These are phyloP conservation scores for Fusarium sp. DNA, from an alignment of 2,329 filamentous ascomycete genomes.

Conservation along the genomic window DNA sequence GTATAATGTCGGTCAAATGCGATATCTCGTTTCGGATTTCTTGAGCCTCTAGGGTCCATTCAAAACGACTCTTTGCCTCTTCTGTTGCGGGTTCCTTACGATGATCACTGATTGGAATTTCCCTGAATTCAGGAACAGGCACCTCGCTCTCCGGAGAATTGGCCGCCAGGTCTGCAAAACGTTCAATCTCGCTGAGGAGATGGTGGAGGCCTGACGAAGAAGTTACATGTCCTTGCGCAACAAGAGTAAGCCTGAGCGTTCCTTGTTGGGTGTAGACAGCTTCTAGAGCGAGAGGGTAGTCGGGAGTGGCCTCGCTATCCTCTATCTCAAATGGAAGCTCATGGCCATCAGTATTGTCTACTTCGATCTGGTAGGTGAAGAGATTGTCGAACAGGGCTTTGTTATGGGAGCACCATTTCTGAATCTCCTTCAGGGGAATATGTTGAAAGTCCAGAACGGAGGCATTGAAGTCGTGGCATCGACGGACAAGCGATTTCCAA, in stretches of 20 bases:
- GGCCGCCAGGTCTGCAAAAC: slow-evolving; percentile 22
- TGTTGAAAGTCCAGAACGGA: slow-evolving; percentile 75
- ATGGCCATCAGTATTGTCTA: slow-evolving; percentile 42
- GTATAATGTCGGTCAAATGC: slow-evolving; percentile 65
- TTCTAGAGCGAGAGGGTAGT: slow-evolving; percentile 85
- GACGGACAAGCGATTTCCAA: slow-evolving; percentile 69
- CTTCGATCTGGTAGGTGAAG: slow-evolving; percentile 80
- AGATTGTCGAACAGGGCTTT: slow-evolving; percentile 79
- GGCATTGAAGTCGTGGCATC: slow-evolving; percentile 78
- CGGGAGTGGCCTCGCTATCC: slow-evolving; percentile 62
- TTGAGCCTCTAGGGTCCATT: slow-evolving; percentile 67
- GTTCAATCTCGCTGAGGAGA: slow-evolving; percentile 54
- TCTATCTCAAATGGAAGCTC: slow-evolving; percentile 65
- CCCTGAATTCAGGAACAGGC: neutral
- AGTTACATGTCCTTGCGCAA: slow-evolving; percentile 61
- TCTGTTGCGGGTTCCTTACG: slow-evolving; percentile 49
- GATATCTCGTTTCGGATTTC: slow-evolving; percentile 72
- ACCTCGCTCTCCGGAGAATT: slow-evolving; percentile 22
- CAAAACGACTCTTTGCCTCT: slow-evolving; percentile 52
- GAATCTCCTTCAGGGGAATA: slow-evolving; percentile 80
- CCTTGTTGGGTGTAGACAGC: slow-evolving; percentile 64
- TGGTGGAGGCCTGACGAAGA: slow-evolving; percentile 46
- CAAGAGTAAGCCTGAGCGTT: slow-evolving; percentile 67
- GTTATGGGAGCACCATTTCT: slow-evolving; percentile 77
- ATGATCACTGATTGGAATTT: neutral